Evolutionary conservation across 495 filamentous ascomycete genomes (phyloP).

Genomic region (Podospora anserina): DNA sequence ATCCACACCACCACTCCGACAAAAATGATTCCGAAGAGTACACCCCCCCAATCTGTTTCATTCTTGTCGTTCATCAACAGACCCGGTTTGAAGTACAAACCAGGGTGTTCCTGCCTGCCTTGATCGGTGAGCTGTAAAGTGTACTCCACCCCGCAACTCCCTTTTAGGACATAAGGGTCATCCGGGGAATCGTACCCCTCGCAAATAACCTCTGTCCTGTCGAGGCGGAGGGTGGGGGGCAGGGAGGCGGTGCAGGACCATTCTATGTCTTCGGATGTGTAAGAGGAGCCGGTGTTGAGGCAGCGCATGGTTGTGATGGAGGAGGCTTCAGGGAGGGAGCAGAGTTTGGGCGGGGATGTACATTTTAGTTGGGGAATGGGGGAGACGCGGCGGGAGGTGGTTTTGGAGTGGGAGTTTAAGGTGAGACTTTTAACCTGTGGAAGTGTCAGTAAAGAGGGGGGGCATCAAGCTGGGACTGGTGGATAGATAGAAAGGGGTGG

Average conservation of each 20-base stretch:
- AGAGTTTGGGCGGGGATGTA: slow-evolving; percentile 60
- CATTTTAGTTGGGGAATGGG: slow-evolving; percentile 82
- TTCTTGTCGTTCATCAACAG: neutral
- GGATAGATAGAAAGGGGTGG: neutral
- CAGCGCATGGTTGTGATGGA: slow-evolving; percentile 78
- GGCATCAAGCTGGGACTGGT: neutral
- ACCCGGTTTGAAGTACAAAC: too few species aligned
- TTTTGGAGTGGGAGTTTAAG: slow-evolving; percentile 57
- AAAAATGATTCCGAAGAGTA: slow-evolving; percentile 38
- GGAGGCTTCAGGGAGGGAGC: slow-evolving; percentile 54
- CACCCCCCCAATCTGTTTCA: slow-evolving; percentile 22
- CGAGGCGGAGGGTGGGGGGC: slow-evolving; percentile 82
- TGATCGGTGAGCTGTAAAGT: slow-evolving; percentile 73
- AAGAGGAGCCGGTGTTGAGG: slow-evolving; percentile 72
- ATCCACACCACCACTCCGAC: slow-evolving; percentile 51
- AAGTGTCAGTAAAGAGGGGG: too few species aligned
- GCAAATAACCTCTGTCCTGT: slow-evolving; percentile 85
- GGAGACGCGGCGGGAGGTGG: slow-evolving; percentile 70
- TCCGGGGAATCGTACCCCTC: slow-evolving; percentile 77
- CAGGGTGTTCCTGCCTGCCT: slow-evolving; percentile 51
- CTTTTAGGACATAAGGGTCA: slow-evolving; percentile 81
- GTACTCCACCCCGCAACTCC: slow-evolving; percentile 93
- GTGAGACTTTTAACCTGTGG: slow-evolving; percentile 67
- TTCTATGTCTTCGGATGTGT: slow-evolving; percentile 68
- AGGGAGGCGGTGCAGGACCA: slow-evolving; percentile 83